Base-by-base conservation (phyloP, 352 stramenopile species). In the Hyaloperonospora brassicae region DNA sequence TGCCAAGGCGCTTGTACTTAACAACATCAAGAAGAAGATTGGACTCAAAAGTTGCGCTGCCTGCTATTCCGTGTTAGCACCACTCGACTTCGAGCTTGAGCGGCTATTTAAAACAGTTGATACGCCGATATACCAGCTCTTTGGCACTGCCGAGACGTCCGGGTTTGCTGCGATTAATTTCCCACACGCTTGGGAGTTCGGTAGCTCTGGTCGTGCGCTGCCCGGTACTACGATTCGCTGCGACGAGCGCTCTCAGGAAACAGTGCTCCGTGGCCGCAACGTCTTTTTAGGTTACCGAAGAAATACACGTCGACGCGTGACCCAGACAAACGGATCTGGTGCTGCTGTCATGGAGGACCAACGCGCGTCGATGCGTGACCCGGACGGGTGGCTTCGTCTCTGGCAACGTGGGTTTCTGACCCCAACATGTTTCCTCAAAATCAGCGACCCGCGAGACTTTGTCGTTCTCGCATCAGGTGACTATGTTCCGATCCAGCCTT, bases 71-170 rank as follows among this genome's bases (percentile, higher is more conserved):
- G 59, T 93, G 38, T 61, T 91, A 17, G 78, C 83, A 35, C 77
- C 79, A 36, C 64, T 93, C 9, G 77, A 88, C 45, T 90, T 90
- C 35, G 79, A 89, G 55, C 76, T 89, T 4, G 77, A 87, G 47
- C 76, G 76, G 55, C 67, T 92, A 1, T 92, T 92, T 52, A 86
- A 87, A 66, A 90, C 76, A 1, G 84, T 92, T 31, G 82, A 89
- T 57, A 76, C 87, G 3, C 82, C 82, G 7, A 84, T 93, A 30
- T 93, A 89, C 55, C 79, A 88, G 55, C 63, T 89, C 11, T 86
- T 82, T 49, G 83, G 83, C 2, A 78, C 68, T 5, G 56, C 76
- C 13, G 80, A 89, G 51, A 84, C 78, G 9, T 79, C 63, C 17
- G 83, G 83, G 25, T 87, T 93, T 25, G 74, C 73, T 1, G 57